Conservation (phyloP, 306 rosid species). For the barrel medic (Medicago truncatula) region MtrunA17r5.0-ANR NC_053048.1:43914501-43915000, state of each 20-base stretch:
- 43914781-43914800: too few relatives aligned
- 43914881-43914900: too few relatives aligned
- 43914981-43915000: too few relatives aligned
- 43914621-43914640: neutral
- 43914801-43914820: too few relatives aligned
- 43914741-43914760: neutral
- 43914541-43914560: neutral
- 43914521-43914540: constrained; percentile 1
- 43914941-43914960: too few relatives aligned
- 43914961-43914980: too few relatives aligned
- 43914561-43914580: neutral
- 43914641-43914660: constrained; percentile 3
- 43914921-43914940: too few relatives aligned
- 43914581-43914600: neutral
- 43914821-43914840: too few relatives aligned
- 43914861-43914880: too few relatives aligned
- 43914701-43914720: neutral
- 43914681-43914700: constrained; percentile 3
- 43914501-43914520: constrained; percentile 46
- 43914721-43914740: neutral
- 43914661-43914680: constrained; percentile 19
- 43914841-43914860: too few relatives aligned
- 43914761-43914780: too few relatives aligned
- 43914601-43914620: neutral
- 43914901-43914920: too few relatives aligned